Conservation (phyloP, 2,329 filamentous ascomycete species). For the Fusarium nelsonii region DNA sequence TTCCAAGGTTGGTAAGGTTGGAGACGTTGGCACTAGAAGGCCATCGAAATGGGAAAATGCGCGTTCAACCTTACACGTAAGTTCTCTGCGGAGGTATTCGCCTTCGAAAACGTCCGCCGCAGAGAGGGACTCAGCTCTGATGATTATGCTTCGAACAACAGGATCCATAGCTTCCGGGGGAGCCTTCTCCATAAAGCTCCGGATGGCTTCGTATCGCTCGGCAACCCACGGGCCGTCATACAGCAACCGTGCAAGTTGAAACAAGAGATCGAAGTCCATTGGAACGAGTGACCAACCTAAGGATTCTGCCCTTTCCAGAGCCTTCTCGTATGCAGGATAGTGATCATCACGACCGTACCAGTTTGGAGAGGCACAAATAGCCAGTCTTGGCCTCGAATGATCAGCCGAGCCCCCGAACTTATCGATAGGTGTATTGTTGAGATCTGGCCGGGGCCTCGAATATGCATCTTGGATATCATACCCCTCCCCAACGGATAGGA, state of each 20-base stretch:
- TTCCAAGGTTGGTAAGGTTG: slow-evolving; percentile 63
- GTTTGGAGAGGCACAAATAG: slow-evolving; percentile 57
- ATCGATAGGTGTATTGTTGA: neutral
- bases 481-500: slow-evolving; percentile 63
- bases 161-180: slow-evolving; percentile 52
- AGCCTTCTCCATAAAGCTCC: slow-evolving; percentile 57
- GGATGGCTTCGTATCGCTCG: slow-evolving; percentile 67
- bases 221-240: slow-evolving; percentile 70
- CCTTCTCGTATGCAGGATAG: slow-evolving; percentile 58
- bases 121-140: slow-evolving; percentile 55
- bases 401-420: slow-evolving; percentile 50
- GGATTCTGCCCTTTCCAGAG: slow-evolving; percentile 53
- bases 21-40: slow-evolving; percentile 68
- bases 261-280: slow-evolving; percentile 63
- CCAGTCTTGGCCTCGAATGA: slow-evolving; percentile 49
- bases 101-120: slow-evolving; percentile 61
- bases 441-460: slow-evolving; percentile 56
- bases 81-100: slow-evolving; percentile 54
- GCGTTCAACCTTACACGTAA: slow-evolving; percentile 57
- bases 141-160: slow-evolving; percentile 53
- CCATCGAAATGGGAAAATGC: slow-evolving; percentile 60
- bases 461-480: slow-evolving; percentile 65
- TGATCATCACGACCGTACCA: slow-evolving; percentile 54
- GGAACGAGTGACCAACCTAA: slow-evolving; percentile 58
- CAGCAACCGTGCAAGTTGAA: slow-evolving; percentile 65